A percentile compares a stretch with the other conserved stretches of the same genome.
Evolutionary conservation across 345 rosid species (phyloP).

Genomic region (Chamaenerion angustifolium): DNA sequence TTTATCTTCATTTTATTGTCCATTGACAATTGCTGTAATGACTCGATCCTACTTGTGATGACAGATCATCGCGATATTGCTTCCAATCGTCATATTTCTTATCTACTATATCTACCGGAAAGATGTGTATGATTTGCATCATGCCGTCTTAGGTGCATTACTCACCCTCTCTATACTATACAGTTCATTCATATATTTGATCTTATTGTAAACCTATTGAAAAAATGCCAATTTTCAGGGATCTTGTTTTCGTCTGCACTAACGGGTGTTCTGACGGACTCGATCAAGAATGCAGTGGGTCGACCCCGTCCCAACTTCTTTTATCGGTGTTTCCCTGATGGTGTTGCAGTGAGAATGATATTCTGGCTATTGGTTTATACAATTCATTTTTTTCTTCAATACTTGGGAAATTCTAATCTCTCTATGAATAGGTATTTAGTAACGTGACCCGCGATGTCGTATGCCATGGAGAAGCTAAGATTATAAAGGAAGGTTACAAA

Average conservation of each 20-base stretch:
- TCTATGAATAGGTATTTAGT: not conserved
- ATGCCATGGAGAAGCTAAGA: slow-evolving; percentile 55
- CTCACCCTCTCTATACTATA: slow-evolving; percentile 2
- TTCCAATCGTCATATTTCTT: slow-evolving; percentile 54
- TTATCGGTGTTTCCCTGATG: slow-evolving; percentile 97
- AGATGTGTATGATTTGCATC: slow-evolving; percentile 88
- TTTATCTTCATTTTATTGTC: too few relatives aligned
- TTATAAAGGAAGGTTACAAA: slow-evolving; percentile 75
- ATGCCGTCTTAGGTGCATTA: slow-evolving; percentile 53
- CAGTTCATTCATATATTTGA: not conserved
- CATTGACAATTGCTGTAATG: not conserved
- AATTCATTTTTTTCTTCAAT: not conserved
- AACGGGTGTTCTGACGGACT: slow-evolving; percentile 62
- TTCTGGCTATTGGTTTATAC: not conserved
- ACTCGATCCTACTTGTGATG: not conserved
- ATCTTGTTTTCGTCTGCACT: slow-evolving; percentile 54
- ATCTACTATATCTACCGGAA: slow-evolving; percentile 42
- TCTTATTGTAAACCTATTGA: slow-evolving; percentile 1
- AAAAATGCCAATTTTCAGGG: slow-evolving; percentile 29
- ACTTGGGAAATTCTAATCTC: not conserved
- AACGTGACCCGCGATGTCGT: slow-evolving; percentile 31
- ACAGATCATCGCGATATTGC: slow-evolving; percentile 44
- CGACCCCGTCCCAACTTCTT: slow-evolving; percentile 91
- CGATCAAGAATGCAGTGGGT: slow-evolving; percentile 76
- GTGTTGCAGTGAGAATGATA: slow-evolving; percentile 43